Evolutionary conservation across 2,329 filamentous ascomycete genomes (phyloP), one percentile per base, ranked within the genome.

Genomic region (Rhynchosporium secalis): DNA sequence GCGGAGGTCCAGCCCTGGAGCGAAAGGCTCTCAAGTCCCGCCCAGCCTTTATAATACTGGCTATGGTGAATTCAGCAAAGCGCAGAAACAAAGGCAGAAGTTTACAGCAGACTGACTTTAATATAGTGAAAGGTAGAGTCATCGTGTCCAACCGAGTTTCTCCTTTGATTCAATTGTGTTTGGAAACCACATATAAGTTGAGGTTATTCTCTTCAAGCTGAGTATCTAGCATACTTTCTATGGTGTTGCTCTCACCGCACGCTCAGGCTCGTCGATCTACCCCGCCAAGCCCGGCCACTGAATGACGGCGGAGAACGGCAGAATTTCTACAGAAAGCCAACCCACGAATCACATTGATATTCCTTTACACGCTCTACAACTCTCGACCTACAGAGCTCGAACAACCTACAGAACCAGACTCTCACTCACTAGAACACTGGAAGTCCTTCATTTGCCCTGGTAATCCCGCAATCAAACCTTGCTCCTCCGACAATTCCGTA

Each of bases 321-420:
- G 59, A 61, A 61, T 61, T 52, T 33, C 33, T 36, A 40, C 28
- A 13, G 29, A 33, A 41, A 31, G 9, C 26, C 46, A 38, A 10
- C 43, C 48, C 31, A 33, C 59, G 52, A 61, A 56, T 61, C 45
- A 61, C 10, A 51, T 29, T 45, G n/a, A 48, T 13, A 28, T 40
- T 33, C n/a, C 28, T 47, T 15, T 51, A 20, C 59, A 61, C 59
- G 59, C 43, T 56, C 29, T 40, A 51, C 26, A 57, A 5, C 46
- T 52, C 54, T 61, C 52, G 54, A 61, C 46, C 33, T 51, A 52
- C 36, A 57, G 45, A 61, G 59, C 52, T 57, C 59, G 40, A 56
- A 45, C 54, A 56, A 31, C 46, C 52, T 61, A 36, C 46, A 51
- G 20, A 36, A 9, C 8, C 20, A 29, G 41, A 52, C 38, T 38